A percentile compares a stretch with the other conserved stretches of the same genome.
Evolutionary conservation across 345 rosid genomes (phyloP).

Genomic region (Citrus mangshanensis): DNA sequence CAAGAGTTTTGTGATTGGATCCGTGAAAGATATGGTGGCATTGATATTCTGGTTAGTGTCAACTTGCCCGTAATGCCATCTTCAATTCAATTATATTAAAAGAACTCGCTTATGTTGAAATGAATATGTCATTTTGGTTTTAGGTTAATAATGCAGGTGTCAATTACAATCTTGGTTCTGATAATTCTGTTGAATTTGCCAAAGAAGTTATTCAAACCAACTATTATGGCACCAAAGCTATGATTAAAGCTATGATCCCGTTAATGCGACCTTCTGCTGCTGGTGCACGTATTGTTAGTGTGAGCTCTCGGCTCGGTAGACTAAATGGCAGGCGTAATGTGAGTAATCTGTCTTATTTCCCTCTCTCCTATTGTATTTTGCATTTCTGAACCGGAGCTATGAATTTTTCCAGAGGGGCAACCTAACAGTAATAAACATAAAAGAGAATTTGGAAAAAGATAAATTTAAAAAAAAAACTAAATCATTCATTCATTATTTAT

Average conservation of each 20-base stretch:
- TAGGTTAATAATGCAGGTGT: constrained; percentile 97
- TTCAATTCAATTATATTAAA: not conserved
- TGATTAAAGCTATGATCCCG: constrained; percentile 78
- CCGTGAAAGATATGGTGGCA: constrained; percentile 51
- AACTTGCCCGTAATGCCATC: not conserved
- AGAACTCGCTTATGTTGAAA: not conserved
- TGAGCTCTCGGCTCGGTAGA: constrained; percentile 85
- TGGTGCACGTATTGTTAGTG: constrained; percentile 84
- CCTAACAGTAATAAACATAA: not conserved
- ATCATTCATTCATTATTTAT: not conserved
- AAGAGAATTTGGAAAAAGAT: not conserved
- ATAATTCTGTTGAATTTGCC: constrained; percentile 75
- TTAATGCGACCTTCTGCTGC: constrained; percentile 66
- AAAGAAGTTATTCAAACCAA: constrained; percentile 62
- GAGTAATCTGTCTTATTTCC: constrained; percentile 19
- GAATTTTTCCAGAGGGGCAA: not conserved
- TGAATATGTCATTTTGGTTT: not conserved
- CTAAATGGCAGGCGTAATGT: constrained; percentile 81
- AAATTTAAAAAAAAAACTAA: not conserved
- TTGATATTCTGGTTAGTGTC: constrained; percentile 69
- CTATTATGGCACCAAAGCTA: constrained; percentile 78
- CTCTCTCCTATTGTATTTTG: not conserved
- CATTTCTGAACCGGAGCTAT: not conserved
- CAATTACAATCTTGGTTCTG: constrained; percentile 66
- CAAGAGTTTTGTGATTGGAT: constrained; percentile 61